Evolutionary conservation across 257 asterid genomes (phyloP).

Genomic region (Fraxinus quadrangulata): DNA sequence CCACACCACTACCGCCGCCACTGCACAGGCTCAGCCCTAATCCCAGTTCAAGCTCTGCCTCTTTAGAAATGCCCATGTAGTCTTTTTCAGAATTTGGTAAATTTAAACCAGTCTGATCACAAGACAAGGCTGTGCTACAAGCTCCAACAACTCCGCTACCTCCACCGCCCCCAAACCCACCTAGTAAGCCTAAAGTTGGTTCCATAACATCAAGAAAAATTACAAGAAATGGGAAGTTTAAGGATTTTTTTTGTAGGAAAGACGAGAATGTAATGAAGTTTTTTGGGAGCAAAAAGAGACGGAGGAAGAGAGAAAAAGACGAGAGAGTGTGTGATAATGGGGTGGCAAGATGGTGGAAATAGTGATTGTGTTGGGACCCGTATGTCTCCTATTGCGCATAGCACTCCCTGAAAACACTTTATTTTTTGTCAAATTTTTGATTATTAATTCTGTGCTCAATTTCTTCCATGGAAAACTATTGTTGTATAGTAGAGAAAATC

Average conservation of each 20-base stretch:
- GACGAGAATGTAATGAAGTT: slow-evolving; percentile 12
- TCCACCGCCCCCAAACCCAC: slow-evolving; percentile 25
- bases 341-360: slow-evolving; percentile 58
- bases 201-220: slow-evolving; percentile 48
- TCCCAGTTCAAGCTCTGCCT: slow-evolving; percentile 67
- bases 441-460: neutral
- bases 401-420: slow-evolving; percentile 32
- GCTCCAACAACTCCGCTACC: slow-evolving; percentile 24
- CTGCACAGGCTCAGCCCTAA: slow-evolving; percentile 62
- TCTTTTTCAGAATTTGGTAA: slow-evolving; percentile 22
- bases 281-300: slow-evolving; percentile 7
- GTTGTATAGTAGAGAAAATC: too few species aligned
- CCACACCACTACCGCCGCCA: slow-evolving; percentile 14
- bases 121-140: slow-evolving; percentile 16
- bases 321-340: slow-evolving; percentile 27
- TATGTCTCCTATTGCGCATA: slow-evolving; percentile 67
- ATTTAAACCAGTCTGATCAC: slow-evolving; percentile 17
- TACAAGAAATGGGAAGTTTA: slow-evolving; percentile 7
- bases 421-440: slow-evolving; percentile 12
- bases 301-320: slow-evolving; percentile 1
- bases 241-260: neutral
- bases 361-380: slow-evolving; percentile 62
- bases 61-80: slow-evolving; percentile 34
- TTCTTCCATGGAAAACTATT: neutral
- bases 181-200: slow-evolving; percentile 43